Conservation (phyloP, 345 rosid species). For the Zanthoxylum bungeanum region DNA sequence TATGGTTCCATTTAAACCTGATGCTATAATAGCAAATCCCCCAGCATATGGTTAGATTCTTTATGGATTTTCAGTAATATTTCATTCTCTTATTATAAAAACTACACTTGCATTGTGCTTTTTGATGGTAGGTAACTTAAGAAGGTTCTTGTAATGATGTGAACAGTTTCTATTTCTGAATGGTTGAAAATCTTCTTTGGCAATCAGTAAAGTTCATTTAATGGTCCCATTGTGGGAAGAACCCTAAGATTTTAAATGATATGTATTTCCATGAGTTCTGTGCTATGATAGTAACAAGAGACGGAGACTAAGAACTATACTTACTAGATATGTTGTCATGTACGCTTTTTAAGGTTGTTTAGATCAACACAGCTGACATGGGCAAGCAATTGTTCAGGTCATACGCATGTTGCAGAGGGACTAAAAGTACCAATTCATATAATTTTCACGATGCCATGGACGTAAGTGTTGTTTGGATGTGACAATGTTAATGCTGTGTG, state of each 20-base stretch:
- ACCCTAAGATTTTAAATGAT: background rate
- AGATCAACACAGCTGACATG: background rate
- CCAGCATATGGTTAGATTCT: conserved; percentile 49
- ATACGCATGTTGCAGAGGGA: conserved; percentile 51
- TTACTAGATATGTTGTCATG: background rate
- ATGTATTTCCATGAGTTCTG: background rate
- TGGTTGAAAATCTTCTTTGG: background rate
- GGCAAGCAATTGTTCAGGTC: conserved; percentile 33
- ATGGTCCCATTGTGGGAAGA: background rate
- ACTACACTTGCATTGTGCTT: background rate
- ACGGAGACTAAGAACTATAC: background rate
- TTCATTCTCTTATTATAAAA: background rate
- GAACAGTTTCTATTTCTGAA: background rate
- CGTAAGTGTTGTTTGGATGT: conserved; percentile 35
- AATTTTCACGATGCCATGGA: conserved; percentile 66
- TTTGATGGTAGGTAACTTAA: background rate
- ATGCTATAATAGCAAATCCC: conserved; percentile 62
- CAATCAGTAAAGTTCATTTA: background rate
- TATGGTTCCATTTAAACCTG: conserved; percentile 26
- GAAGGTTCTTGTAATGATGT: background rate
- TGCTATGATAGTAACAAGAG: background rate
- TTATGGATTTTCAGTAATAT: background rate
- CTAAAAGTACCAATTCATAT: conserved; percentile 47
- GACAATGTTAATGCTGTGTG: background rate
- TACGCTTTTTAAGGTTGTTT: background rate